Conservation (phyloP, 2,329 filamentous ascomycete species). For the Fusarium newnesense region DNA sequence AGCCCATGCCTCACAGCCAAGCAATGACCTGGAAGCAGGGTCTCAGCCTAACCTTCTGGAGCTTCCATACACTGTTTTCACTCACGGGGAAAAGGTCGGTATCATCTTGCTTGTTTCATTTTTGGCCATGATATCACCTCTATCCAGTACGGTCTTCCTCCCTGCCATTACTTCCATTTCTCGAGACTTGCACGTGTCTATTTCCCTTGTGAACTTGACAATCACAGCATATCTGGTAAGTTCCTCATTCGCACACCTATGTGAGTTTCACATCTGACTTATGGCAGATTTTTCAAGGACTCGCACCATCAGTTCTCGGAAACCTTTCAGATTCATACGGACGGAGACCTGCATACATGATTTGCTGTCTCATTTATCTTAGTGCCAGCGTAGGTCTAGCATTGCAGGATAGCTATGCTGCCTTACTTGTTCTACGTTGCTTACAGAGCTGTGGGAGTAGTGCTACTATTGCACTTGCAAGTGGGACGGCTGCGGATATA, state of each 20-base stretch:
- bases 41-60: accelerated
- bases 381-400: neutral
- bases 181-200: neutral
- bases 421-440: neutral
- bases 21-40: neutral
- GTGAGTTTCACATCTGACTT: neutral
- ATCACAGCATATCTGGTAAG: neutral
- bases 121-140: neutral
- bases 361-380: neutral
- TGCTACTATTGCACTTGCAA: neutral
- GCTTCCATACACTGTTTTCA: neutral
- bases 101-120: neutral
- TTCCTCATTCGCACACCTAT: no score
- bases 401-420: neutral
- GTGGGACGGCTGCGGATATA: neutral
- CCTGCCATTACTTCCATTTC: neutral
- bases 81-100: neutral
- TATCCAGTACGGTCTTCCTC: neutral
- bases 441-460: neutral
- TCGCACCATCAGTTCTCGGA: neutral
- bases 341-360: neutral
- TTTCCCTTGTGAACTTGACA: neutral
- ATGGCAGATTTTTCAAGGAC: neutral
- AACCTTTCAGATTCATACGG: neutral
- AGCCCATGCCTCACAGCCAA: neutral